These are phyloP conservation scores for Durio zibethinus DNA, from an alignment of 345 rosid species.

Conservation along the genomic window DNA sequence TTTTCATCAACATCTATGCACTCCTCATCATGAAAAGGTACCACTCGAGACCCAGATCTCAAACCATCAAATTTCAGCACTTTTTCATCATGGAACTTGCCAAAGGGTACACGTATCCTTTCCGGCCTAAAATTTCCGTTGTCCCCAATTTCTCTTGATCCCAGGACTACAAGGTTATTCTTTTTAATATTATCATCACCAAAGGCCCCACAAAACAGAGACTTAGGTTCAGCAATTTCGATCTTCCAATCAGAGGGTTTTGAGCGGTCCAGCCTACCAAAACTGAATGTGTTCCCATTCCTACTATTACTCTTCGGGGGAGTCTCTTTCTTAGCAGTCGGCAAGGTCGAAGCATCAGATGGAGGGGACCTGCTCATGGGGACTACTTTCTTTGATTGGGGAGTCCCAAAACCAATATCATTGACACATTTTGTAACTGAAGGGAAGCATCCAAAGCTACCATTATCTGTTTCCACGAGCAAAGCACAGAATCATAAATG, in stretches of 20 bases:
- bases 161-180: slow-evolving; percentile 21
- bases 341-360: slow-evolving; percentile 28
- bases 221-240: slow-evolving; percentile 28
- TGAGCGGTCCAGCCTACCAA: slow-evolving; percentile 24
- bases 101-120: slow-evolving; percentile 43
- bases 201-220: slow-evolving; percentile 20
- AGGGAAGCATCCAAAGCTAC: slow-evolving; percentile 40
- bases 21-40: slow-evolving; percentile 54
- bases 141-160: slow-evolving; percentile 27
- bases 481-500: slow-evolving; percentile 21
- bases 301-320: slow-evolving; percentile 33
- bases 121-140: slow-evolving; percentile 33
- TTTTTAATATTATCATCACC: slow-evolving; percentile 24
- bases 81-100: slow-evolving; percentile 31
- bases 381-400: slow-evolving; percentile 52
- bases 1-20: slow-evolving; percentile 26
- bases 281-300: slow-evolving; percentile 23
- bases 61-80: slow-evolving; percentile 38
- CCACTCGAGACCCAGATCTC: slow-evolving; percentile 55
- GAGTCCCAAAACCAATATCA: slow-evolving; percentile 38
- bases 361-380: slow-evolving; percentile 60
- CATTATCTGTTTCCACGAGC: slow-evolving; percentile 49
- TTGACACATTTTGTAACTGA: slow-evolving; percentile 40
- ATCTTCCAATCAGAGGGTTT: slow-evolving; percentile 35
- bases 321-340: slow-evolving; percentile 40